These are phyloP conservation scores for Sporothrix euskadiensis DNA, from an alignment of 2,329 filamentous ascomycete genomes.

Conservation along the genomic window DNA sequence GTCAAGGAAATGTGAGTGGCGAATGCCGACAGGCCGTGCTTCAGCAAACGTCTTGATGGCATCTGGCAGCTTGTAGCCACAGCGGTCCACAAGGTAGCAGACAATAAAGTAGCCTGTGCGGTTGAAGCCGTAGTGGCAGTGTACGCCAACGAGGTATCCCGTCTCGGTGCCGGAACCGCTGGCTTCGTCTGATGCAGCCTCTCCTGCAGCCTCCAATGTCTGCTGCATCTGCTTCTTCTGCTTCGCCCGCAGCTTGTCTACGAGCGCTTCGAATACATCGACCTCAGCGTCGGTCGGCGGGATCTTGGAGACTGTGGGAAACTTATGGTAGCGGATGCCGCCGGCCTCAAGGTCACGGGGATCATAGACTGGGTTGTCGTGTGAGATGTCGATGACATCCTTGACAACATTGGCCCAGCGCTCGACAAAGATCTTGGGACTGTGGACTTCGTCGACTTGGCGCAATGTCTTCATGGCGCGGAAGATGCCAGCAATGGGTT, in stretches of 20 bases:
- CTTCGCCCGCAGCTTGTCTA: slow-evolving; percentile 60
- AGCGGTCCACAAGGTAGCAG: slow-evolving; percentile 83
- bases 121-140: slow-evolving; percentile 97
- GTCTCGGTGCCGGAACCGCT: not conserved
- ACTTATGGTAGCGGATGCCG: slow-evolving; percentile 76
- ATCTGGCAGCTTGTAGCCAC: slow-evolving; percentile 68
- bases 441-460: slow-evolving; percentile 82
- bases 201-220: not conserved
- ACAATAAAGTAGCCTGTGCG: slow-evolving; percentile 89
- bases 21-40: slow-evolving; percentile 77
- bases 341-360: slow-evolving; percentile 66
- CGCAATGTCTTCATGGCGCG: slow-evolving; percentile 90
- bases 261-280: slow-evolving; percentile 54
- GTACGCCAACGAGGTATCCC: slow-evolving; percentile 67
- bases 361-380: slow-evolving; percentile 88
- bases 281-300: slow-evolving; percentile 65
- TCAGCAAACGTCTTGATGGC: slow-evolving; percentile 77
- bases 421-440: slow-evolving; percentile 68
- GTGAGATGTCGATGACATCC: slow-evolving; percentile 85
- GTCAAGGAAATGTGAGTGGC: slow-evolving; percentile 86
- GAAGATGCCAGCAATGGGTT: slow-evolving; percentile 76
- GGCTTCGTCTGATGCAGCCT: not conserved
- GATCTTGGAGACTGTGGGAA: slow-evolving; percentile 88
- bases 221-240: slow-evolving; percentile 47
- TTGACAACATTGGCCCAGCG: slow-evolving; percentile 67